A percentile compares a stretch with the other conserved stretches of the same genome.
phyloP scores from a whole-genome alignment of 306 rosid species.

The Erythrophleum fordii region DNA sequence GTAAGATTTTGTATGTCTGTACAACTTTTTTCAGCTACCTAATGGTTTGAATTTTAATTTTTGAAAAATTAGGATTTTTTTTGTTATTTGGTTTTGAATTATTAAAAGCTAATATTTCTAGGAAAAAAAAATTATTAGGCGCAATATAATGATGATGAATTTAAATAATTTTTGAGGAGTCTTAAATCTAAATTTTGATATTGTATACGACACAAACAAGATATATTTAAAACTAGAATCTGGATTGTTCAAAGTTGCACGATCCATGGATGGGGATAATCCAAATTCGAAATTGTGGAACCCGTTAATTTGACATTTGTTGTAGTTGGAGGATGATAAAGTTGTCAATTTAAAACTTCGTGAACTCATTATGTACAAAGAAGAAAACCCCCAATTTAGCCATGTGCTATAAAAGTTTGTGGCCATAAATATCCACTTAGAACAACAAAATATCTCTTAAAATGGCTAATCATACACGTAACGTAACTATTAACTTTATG shows the following conservation, averaged over 20 bases:
- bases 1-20: background rate
- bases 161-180: background rate
- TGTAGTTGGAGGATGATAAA: background rate
- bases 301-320: slow-evolving; percentile 1
- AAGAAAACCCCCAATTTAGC: background rate
- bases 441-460: background rate
- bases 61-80: no score
- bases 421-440: background rate
- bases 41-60: no score
- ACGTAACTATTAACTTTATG: no score
- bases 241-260: background rate
- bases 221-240: background rate
- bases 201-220: no score
- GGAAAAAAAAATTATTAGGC: no score
- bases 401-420: background rate
- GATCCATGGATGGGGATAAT: background rate
- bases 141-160: background rate
- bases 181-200: background rate
- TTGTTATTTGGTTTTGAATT: no score
- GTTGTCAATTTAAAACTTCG: background rate
- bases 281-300: background rate
- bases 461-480: background rate
- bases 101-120: no score
- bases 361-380: background rate
- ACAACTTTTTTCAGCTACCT: no score